Evolutionary conservation across 352 stramenopile genomes (phyloP).

Genomic region (Pythium biforme): DNA sequence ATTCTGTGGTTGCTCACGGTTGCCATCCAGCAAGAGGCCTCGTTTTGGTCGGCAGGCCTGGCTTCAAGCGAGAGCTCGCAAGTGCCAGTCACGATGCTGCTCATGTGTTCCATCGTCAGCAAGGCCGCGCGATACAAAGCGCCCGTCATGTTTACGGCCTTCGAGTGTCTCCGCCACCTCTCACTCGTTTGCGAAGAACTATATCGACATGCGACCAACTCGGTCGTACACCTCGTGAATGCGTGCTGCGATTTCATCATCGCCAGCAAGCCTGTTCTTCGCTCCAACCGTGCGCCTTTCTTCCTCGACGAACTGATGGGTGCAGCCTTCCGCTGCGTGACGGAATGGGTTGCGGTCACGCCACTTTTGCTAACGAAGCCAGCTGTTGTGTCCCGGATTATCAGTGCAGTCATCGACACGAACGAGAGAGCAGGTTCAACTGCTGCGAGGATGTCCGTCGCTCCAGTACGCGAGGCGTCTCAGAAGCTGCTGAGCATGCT

Average conservation of each 20-base stretch:
- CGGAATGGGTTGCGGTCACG: constrained; percentile 80
- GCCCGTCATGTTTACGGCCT: constrained; percentile 81
- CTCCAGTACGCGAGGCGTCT: constrained; percentile 66
- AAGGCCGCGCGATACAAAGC: constrained; percentile 83
- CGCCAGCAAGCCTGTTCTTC: constrained; percentile 67
- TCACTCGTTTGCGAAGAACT: constrained; percentile 77
- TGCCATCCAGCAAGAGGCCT: constrained; percentile 84
- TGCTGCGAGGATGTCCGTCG: constrained; percentile 42
- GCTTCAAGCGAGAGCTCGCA: constrained; percentile 84
- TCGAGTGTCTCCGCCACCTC: constrained; percentile 82
- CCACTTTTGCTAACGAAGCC: constrained; percentile 73
- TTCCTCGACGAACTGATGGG: constrained; percentile 85
- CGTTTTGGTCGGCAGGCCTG: constrained; percentile 76
- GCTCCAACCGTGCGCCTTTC: constrained; percentile 70
- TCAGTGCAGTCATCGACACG: constrained; percentile 77
- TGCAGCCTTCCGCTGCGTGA: constrained; percentile 76
- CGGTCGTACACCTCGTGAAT: constrained; percentile 79
- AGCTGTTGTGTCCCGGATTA: constrained; percentile 76
- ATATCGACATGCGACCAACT: constrained; percentile 72
- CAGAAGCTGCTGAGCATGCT: constrained; percentile 84
- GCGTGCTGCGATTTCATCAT: constrained; percentile 86
- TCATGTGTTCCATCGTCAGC: constrained; percentile 81
- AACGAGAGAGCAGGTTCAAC: constrained; percentile 72
- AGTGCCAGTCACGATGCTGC: constrained; percentile 80
- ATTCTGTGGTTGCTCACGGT: constrained; percentile 87